Conservation (phyloP, 2,329 filamentous ascomycete genomes). For the Beauveria brongniartii region DNA sequence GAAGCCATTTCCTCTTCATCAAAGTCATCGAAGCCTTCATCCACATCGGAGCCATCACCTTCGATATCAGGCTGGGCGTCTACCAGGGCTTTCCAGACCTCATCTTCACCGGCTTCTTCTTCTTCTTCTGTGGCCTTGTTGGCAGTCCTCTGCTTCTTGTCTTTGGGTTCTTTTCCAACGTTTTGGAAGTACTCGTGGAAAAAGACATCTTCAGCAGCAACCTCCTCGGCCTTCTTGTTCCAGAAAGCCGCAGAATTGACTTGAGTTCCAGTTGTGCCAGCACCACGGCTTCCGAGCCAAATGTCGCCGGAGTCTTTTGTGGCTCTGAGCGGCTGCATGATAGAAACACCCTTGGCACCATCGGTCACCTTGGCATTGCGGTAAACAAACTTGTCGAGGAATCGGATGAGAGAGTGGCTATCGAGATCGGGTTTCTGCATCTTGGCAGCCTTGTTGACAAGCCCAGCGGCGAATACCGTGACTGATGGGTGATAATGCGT, state of each 20-base stretch:
- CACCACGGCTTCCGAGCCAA: conserved; percentile 44
- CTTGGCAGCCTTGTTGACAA: conserved; percentile 62
- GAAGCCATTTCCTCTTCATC: conserved; percentile 43
- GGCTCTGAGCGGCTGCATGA: conserved; percentile 82
- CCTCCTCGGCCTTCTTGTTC: conserved; percentile 80
- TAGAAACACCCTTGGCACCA: conserved; percentile 67
- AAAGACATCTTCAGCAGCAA: conserved; percentile 89
- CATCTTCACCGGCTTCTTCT: conserved; percentile 60
- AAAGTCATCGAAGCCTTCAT: conserved; percentile 39
- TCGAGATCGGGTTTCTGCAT: conserved; percentile 85
- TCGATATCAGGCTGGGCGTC: conserved; percentile 63
- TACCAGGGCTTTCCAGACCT: conserved; percentile 88
- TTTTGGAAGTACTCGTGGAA: conserved; percentile 95
- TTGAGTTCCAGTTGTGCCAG: conserved; percentile 27
- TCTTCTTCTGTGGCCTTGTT: conserved; percentile 47
- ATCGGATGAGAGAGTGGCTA: conserved; percentile 85
- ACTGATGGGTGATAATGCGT: conserved; percentile 92
- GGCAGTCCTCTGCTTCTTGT: conserved; percentile 47
- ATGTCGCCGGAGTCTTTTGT: conserved; percentile 46
- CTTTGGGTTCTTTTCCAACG: conserved; percentile 54
- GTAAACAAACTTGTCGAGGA: conserved; percentile 98
- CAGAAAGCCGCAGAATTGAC: conserved; percentile 89
- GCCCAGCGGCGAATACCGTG: conserved; percentile 65
- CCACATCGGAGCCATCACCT: conserved; percentile 45
- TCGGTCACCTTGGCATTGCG: conserved; percentile 73